phyloP scores from a whole-genome alignment of 768 basidiomycete genomes.

The Dendrothele bispora region DNA sequence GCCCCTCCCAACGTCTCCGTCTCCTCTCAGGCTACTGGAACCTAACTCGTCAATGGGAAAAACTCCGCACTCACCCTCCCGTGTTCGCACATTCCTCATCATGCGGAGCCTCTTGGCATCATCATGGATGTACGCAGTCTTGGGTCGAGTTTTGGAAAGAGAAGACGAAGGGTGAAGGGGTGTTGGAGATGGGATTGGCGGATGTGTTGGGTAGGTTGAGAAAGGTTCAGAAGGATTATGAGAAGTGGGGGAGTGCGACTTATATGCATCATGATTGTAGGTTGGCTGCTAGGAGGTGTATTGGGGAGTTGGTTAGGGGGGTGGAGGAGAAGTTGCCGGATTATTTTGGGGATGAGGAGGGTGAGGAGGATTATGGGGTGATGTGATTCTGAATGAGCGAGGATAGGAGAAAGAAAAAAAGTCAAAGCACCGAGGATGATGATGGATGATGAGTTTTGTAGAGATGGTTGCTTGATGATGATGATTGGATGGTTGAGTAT shows the following conservation, averaged over 20 bases:
- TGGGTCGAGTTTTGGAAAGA: conserved; percentile 85
- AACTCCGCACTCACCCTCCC: conserved; percentile 53
- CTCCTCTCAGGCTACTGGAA: conserved; percentile 71
- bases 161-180: conserved; percentile 60
- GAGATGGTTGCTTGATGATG: too few species aligned
- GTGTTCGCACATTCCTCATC: conserved; percentile 63
- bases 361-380: conserved; percentile 6
- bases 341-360: conserved; percentile 50
- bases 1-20: conserved; percentile 58
- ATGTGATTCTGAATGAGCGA: background rate
- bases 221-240: conserved; percentile 65
- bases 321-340: conserved; percentile 63
- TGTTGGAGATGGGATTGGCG: conserved; percentile 58
- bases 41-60: conserved; percentile 67
- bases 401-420: too few species aligned
- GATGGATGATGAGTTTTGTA: too few species aligned
- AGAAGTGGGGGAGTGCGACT: conserved; percentile 68
- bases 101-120: conserved; percentile 71
- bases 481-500: too few species aligned
- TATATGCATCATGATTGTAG: conserved; percentile 82
- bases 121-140: conserved; percentile 67
- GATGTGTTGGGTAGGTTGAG: conserved; percentile 68
- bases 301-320: conserved; percentile 53
- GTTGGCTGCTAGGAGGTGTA: conserved; percentile 52
- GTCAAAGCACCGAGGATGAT: background rate